phyloP scores from a whole-genome alignment of 2,329 filamentous ascomycete species.

The Aaosphaeria pasadenensis region DNA sequence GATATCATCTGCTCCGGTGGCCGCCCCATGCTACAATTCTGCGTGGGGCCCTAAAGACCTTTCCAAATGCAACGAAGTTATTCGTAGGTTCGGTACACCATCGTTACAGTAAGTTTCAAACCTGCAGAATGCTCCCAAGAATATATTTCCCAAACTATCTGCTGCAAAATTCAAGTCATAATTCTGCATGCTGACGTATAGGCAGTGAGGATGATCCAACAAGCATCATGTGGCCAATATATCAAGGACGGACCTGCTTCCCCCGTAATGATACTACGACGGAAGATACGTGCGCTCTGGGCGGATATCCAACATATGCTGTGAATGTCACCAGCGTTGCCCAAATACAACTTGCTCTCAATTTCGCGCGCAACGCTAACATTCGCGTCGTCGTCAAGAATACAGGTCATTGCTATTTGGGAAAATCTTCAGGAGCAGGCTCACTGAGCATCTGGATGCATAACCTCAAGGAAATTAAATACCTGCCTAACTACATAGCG shows the following conservation, averaged over 20 bases:
- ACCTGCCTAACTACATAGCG: constrained; percentile 13
- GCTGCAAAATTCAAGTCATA: not conserved
- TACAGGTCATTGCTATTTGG: constrained; percentile 23
- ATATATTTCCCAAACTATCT: not conserved
- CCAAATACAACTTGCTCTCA: constrained; percentile 16
- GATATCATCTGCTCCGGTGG: constrained; percentile 2
- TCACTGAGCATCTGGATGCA: constrained; percentile 23
- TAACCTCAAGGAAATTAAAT: constrained; percentile 19
- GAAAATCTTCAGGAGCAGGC: constrained; percentile 4
- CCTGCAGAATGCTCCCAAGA: constrained; percentile 10
- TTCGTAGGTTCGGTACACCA: not conserved
- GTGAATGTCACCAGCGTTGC: constrained; percentile 20
- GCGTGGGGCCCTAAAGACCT: constrained; percentile 2
- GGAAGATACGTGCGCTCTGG: constrained; percentile 12
- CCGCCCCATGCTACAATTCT: constrained; percentile 4
- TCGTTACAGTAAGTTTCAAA: not conserved
- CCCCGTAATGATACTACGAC: not conserved
- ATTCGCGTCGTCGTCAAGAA: constrained; percentile 24
- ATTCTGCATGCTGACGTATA: not conserved
- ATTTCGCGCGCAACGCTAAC: constrained; percentile 18
- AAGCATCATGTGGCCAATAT: constrained; percentile 10
- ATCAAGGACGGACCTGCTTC: constrained; percentile 9
- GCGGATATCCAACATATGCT: constrained; percentile 24
- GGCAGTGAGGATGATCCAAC: constrained; percentile 9
- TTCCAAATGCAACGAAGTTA: constrained; percentile 1